phyloP scores from a whole-genome alignment of 352 stramenopile species.

The Phytophthora sansomeana region DNA sequence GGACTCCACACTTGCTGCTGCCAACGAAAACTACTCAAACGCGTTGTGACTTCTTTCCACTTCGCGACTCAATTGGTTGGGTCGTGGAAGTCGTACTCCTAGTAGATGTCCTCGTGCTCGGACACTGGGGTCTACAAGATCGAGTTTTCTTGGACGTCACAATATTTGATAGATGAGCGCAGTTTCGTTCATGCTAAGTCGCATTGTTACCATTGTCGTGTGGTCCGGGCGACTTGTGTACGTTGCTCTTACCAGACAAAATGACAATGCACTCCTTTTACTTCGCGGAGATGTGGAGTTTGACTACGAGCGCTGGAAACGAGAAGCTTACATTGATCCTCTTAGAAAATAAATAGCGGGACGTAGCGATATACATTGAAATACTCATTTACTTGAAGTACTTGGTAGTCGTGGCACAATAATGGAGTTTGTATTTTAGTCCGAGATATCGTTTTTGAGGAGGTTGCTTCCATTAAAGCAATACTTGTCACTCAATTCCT shows the following conservation, averaged over 20 bases:
- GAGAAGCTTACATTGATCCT: too few species aligned
- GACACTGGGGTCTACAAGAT: constrained; percentile 8
- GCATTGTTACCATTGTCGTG: constrained; percentile 5
- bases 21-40: constrained; percentile 18
- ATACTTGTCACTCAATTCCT: too few species aligned
- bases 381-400: neutral
- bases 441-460: neutral
- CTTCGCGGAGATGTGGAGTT: constrained; percentile 13
- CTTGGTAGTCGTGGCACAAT: too few species aligned
- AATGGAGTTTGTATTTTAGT: neutral
- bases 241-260: neutral
- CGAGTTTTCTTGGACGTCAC: constrained; percentile 8
- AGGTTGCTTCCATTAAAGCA: too few species aligned
- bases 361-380: neutral
- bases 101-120: neutral
- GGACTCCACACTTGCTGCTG: constrained; percentile 9
- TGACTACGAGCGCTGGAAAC: constrained; percentile 17
- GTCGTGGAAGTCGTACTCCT: neutral
- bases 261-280: constrained; percentile 7
- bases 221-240: neutral
- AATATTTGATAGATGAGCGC: neutral
- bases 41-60: constrained; percentile 14
- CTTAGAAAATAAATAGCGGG: too few species aligned
- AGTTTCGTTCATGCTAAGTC: constrained; percentile 15
- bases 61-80: constrained; percentile 3